Evolutionary conservation across 108 stramenopile genomes (phyloP), one percentile per base, ranked within the genome.

Genomic region (Cyclotella choctawhatcheeana): DNA sequence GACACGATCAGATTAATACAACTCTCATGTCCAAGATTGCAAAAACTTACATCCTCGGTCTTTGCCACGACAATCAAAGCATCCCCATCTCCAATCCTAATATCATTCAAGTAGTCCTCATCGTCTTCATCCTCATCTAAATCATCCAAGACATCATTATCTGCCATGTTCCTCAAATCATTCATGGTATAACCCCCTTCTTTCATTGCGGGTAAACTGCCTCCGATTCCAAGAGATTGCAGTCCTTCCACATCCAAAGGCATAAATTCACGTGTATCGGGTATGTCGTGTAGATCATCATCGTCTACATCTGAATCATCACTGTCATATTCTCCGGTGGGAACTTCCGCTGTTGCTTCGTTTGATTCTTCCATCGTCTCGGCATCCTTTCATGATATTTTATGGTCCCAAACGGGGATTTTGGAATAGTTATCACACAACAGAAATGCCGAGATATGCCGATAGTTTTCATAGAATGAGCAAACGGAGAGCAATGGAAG

Each of bases 181-280:
- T 59, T 70, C 44, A 82, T 66, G 1, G 81, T 82, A 53, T 68
- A 80, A 0, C 78, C 64, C 1, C 64, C 72, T 4, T 60, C 43
- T 30, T 65, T 62, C n/a, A n/a, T n/a, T n/a, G n/a, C n/a, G n/a
- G n/a, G n/a, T n/a, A n/a, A n/a, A 22, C 85, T 79, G 21, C 82
- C 74, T 3, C 86, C 87, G 37, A 96, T 69, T 37, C 92, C 89
- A 61, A 96, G 86, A 14, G 90, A 76, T 45, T 91, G 74, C 12
- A 96, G 67, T 25, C 90, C 96, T 44, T 88, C 85, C 44, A 93
- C 65, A 68, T 96, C 89, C 0, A 92, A 40, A 25, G 96, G 91
- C 44, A 82, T 88, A 73, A 80, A 96, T 72, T 96, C 93, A 44
- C 96, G 71, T 14, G 87, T 93, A 74, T 96, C 96, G 8, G 90